Evolutionary conservation across 1,284 basidiomycete genomes (phyloP), one percentile per base, ranked within the genome.

Genomic region (Porodaedalea pini): DNA sequence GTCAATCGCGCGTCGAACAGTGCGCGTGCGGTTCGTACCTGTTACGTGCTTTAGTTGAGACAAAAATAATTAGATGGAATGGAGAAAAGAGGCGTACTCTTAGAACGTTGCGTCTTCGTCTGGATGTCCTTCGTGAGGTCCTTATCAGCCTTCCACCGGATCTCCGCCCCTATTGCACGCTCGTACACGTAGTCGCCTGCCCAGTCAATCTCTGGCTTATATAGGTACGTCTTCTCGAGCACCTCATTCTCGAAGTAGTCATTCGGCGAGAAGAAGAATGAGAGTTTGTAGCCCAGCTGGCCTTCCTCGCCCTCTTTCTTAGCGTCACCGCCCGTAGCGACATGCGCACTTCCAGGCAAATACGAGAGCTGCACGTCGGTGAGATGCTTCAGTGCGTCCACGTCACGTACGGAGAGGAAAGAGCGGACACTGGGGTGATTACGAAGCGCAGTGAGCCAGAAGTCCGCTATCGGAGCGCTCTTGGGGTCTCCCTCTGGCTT

Each of bases 41-140:
- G 65, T 25, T 36, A 54, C 47, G n/a, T 31, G 25, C 58, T 7
- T 34, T 43, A 19, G 23, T 44, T 21, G 57, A 61, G 63, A 60
- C 11, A 19, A 53, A 40, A 52, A 31, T 21, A 44, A 27, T 1
- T 15, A 4, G 8, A 51, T 5, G n/a, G 37, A 21, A 47, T 29
- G n/a, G 51, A 48, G 25, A 59, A 47, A 59, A 51, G 52, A 51
- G 21, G 27, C 85, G 60, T 68, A 95, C 93, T 93, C 82, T 98
- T 99, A 79, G 98, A 98, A 67, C 95, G 81, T 76, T 98, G 96
- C 81, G 98, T 98, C 84, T 98, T 98, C 72, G 98, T 95, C 78
- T 98, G 96, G 66, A 94, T 89, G 77, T 93, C 92, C 78, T 95
- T 94, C 55, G 95, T 98, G 60, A 98, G 79, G 76, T 99, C 93